phyloP scores from a whole-genome alignment of 2,329 filamentous ascomycete genomes.

The Xylariales sp. region DNA sequence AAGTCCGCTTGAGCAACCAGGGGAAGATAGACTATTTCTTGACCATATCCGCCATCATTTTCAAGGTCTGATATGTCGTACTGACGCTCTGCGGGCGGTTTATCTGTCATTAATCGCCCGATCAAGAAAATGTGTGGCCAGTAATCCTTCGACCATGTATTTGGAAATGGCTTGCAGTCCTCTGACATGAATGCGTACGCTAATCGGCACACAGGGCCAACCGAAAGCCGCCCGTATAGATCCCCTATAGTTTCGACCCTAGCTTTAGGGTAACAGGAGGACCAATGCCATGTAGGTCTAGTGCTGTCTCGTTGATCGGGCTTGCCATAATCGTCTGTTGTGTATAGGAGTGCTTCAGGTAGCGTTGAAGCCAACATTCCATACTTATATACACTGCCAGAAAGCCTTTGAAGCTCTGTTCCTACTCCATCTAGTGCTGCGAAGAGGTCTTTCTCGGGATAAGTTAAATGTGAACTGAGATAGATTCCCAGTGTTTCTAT shows the following conservation, averaged over 20 bases:
- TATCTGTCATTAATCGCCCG: slow-evolving; percentile 5
- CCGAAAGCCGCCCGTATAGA: too few relatives aligned
- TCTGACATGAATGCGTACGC: slow-evolving; percentile 27
- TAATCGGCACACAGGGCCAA: neutral
- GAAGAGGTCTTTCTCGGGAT: slow-evolving; percentile 23
- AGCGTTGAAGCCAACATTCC: slow-evolving; percentile 5
- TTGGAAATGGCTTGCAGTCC: slow-evolving; percentile 4
- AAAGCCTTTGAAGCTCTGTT: neutral
- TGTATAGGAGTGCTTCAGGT: neutral
- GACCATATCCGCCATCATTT: too few relatives aligned
- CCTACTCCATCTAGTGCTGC: slow-evolving; percentile 15
- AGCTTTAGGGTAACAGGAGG: neutral
- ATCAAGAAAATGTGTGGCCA: slow-evolving; percentile 19
- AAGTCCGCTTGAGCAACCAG: too few relatives aligned
- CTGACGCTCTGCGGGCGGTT: neutral
- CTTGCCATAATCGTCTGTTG: too few relatives aligned
- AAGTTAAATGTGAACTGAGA: neutral
- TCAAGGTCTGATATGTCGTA: too few relatives aligned
- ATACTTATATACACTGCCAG: neutral
- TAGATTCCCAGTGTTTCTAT: neutral
- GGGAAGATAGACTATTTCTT: too few relatives aligned
- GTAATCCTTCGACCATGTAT: neutral
- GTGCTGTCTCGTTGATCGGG: neutral
- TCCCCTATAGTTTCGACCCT: too few relatives aligned
- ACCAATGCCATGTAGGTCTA: slow-evolving; percentile 27